Conservation (phyloP, 1,284 basidiomycete species). For the Boletus semigastroideus region DNA sequence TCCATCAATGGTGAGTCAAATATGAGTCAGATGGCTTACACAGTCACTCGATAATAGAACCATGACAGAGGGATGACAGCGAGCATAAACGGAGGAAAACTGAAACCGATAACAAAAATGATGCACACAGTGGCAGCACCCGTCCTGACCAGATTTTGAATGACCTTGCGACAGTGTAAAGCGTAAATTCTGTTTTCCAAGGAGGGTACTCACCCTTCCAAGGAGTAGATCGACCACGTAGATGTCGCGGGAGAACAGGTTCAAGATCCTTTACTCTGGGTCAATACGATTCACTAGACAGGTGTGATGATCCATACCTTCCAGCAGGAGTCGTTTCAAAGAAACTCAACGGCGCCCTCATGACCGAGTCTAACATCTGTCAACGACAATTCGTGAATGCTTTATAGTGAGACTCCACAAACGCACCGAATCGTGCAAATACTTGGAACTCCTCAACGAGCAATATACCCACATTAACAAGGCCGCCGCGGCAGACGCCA, state of each 20-base stretch:
- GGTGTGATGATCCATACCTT: slow-evolving; percentile 43
- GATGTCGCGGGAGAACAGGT: slow-evolving; percentile 90
- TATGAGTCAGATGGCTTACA: slow-evolving; percentile 40
- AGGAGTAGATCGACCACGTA: slow-evolving; percentile 90
- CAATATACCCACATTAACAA: slow-evolving; percentile 80
- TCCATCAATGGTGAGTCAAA: background rate
- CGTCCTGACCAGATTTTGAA: slow-evolving; percentile 69
- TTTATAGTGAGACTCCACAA: background rate
- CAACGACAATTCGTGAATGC: slow-evolving; percentile 2
- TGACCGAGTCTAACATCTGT: slow-evolving; percentile 75
- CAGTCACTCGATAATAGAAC: slow-evolving; percentile 78
- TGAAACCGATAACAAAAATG: slow-evolving; percentile 73
- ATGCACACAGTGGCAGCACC: slow-evolving; percentile 67
- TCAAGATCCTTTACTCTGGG: slow-evolving; percentile 58
- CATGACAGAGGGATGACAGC: slow-evolving; percentile 72
- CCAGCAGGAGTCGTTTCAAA: slow-evolving; percentile 86
- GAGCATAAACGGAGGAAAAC: slow-evolving; percentile 82
- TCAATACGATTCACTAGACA: background rate
- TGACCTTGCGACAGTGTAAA: slow-evolving; percentile 42
- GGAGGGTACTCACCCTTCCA: slow-evolving; percentile 47
- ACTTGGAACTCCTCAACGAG: slow-evolving; percentile 70
- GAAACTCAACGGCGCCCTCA: slow-evolving; percentile 83
- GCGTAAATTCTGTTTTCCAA: background rate
- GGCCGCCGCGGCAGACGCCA: slow-evolving; percentile 54
- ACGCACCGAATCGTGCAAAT: slow-evolving; percentile 74